These are phyloP conservation scores for Tylopilus felleus DNA, from an alignment of 768 basidiomycete genomes.

Conservation along the genomic window DNA sequence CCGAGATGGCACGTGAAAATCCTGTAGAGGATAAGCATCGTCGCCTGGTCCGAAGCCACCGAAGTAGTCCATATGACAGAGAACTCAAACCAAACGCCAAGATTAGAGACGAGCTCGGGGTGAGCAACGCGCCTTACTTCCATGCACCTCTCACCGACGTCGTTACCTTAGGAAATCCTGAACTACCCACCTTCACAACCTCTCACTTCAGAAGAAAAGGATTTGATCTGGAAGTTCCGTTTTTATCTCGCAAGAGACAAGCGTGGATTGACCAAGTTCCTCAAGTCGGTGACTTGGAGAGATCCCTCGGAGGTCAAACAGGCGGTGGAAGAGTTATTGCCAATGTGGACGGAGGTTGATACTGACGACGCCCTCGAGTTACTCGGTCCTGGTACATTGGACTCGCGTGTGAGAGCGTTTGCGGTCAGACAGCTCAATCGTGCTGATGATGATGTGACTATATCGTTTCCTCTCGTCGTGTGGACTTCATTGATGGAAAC, in stretches of 20 bases:
- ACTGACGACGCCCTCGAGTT: conserved; percentile 96
- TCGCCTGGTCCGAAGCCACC: conserved; percentile 87
- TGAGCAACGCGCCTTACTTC: conserved; percentile 37
- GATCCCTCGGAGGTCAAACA: conserved; percentile 96
- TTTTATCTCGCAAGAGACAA: conserved; percentile 93
- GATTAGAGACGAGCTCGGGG: conserved; percentile 88
- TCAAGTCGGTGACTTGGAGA: conserved; percentile 97
- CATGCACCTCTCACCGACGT: neutral
- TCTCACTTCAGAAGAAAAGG: conserved; percentile 89
- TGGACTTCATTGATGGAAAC: neutral
- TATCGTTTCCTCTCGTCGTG: neutral
- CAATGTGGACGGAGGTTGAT: conserved; percentile 96
- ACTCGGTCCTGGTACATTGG: conserved; percentile 84
- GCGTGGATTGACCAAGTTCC: conserved; percentile 93
- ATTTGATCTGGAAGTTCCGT: conserved; percentile 98
- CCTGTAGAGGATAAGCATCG: conserved; percentile 98
- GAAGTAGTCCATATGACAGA: conserved; percentile 91
- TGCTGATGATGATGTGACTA: conserved; percentile 89
- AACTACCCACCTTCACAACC: conserved; percentile 87
- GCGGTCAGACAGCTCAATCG: conserved; percentile 87
- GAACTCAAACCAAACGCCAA: conserved; percentile 97
- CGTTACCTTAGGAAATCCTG: conserved; percentile 68
- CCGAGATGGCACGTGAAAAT: conserved; percentile 88
- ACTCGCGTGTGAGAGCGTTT: conserved; percentile 89
- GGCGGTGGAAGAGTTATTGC: conserved; percentile 92